Percentiles rank a stretch among this genome's conserved stretches.
These are phyloP conservation scores for Yamadazyma blattariae DNA, from an alignment of 1,139 yeast species.

Conservation along the genomic window DNA sequence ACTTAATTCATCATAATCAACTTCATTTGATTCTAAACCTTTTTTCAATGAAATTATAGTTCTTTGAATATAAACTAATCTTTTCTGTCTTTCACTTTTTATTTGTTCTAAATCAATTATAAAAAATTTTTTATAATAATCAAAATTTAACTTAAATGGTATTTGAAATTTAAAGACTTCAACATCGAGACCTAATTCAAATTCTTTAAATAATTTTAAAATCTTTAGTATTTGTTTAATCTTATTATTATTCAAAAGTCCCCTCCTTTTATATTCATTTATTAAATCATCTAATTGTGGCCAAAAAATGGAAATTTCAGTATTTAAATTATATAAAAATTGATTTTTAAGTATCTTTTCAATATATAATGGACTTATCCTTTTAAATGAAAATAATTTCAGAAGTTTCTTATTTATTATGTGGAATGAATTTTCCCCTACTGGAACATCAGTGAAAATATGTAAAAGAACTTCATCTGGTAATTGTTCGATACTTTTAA, in stretches of 20 bases:
- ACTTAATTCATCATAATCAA: conserved; percentile 12
- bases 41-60: conserved; percentile 7
- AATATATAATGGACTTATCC: conserved; percentile 7
- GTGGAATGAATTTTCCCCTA: conserved; percentile 24
- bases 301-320: conserved; percentile 8
- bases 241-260: conserved; percentile 1
- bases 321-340: conserved; percentile 21
- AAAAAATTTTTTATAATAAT: conserved; percentile 6
- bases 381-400: conserved; percentile 18
- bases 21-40: conserved; percentile 8
- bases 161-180: conserved; percentile 17
- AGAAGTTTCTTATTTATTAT: conserved; percentile 23
- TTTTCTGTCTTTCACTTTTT: conserved; percentile 9
- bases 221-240: conserved; percentile 1
- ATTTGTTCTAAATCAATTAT: conserved; percentile 10
- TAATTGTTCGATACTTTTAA: conserved; percentile 15
- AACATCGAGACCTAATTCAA: conserved; percentile 10
- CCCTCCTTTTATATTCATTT: not conserved
- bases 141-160: conserved; percentile 8
- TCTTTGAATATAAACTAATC: conserved; percentile 12
- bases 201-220: conserved; percentile 8
- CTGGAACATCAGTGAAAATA: conserved; percentile 30
- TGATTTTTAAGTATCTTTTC: conserved; percentile 15
- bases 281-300: conserved; percentile 4
- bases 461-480: conserved; percentile 31